Conservation (phyloP, 805 yeast genomes). For the Ogataea angusta region DNA sequence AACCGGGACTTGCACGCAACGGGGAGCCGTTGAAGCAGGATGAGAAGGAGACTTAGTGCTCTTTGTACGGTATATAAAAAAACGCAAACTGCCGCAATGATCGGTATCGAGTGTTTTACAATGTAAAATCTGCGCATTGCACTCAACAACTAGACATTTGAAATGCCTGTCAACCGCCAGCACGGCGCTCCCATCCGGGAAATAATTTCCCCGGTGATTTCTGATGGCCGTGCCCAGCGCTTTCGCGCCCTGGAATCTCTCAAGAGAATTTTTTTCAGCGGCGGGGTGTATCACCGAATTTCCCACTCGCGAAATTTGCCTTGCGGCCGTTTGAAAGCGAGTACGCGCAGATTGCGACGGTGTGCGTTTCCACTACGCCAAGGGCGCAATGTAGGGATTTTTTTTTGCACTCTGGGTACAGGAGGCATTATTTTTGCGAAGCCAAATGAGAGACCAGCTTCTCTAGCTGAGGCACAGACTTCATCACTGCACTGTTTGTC, state of each 20-base stretch:
- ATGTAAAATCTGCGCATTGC: conserved; percentile 36
- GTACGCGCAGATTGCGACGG: conserved; percentile 34
- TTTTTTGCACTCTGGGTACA: background rate
- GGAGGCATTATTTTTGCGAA: background rate
- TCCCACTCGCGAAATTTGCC: conserved; percentile 36
- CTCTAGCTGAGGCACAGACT: background rate
- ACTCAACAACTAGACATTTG: conserved; percentile 33
- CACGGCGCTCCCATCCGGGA: conserved; percentile 36
- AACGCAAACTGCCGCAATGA: conserved; percentile 30
- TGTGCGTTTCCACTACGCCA: conserved; percentile 20
- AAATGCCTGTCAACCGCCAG: conserved; percentile 34
- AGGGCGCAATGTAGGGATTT: conserved; percentile 12
- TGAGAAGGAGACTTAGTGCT: background rate
- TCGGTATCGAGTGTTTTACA: conserved; percentile 39
- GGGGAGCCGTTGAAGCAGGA: conserved; percentile 16
- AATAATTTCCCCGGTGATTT: conserved; percentile 20
- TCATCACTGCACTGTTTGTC: background rate
- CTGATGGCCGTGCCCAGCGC: conserved; percentile 40
- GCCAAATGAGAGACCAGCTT: background rate
- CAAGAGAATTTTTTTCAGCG: conserved; percentile 30
- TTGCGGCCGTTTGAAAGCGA: conserved; percentile 31
- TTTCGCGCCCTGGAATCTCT: conserved; percentile 38
- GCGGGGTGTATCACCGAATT: conserved; percentile 38
- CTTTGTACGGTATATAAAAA: conserved; percentile 5
- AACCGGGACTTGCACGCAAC: conserved; percentile 25